Conservation (phyloP, 2,329 filamentous ascomycete genomes). For the Alternaria conjuncta region DNA sequence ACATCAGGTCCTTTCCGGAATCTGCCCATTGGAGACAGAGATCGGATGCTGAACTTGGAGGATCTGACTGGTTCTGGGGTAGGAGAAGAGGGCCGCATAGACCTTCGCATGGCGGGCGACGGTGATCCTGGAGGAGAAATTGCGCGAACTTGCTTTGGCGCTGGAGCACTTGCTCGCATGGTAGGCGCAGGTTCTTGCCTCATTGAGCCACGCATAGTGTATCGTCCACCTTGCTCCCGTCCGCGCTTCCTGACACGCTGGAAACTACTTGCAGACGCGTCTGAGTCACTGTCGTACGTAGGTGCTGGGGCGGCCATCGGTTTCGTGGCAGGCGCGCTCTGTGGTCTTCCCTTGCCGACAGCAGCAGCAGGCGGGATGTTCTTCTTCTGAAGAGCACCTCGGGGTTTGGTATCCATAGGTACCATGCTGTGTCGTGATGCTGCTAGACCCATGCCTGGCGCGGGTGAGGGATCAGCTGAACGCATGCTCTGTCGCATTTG, state of each 20-base stretch:
- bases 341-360: slow-evolving; percentile 31
- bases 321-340: slow-evolving; percentile 30
- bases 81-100: slow-evolving; percentile 43
- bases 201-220: slow-evolving; percentile 77
- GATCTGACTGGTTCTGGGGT: slow-evolving; percentile 40
- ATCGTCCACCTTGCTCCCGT: slow-evolving; percentile 52
- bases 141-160: slow-evolving; percentile 52
- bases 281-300: slow-evolving; percentile 51
- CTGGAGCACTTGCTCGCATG: slow-evolving; percentile 38
- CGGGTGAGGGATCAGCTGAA: slow-evolving; percentile 34
- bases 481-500: slow-evolving; percentile 59
- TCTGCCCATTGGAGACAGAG: slow-evolving; percentile 70
- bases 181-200: slow-evolving; percentile 52
- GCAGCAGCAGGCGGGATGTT: slow-evolving; percentile 41
- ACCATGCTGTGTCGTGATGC: slow-evolving; percentile 45
- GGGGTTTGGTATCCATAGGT: slow-evolving; percentile 30
- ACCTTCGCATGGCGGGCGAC: slow-evolving; percentile 37
- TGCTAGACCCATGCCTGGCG: slow-evolving; percentile 38
- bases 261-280: slow-evolving; percentile 74
- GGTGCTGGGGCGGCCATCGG: slow-evolving; percentile 27
- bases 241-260: slow-evolving; percentile 61
- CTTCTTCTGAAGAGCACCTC: slow-evolving; percentile 49
- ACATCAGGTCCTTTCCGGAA: slow-evolving; percentile 49
- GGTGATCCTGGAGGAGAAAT: slow-evolving; percentile 42
- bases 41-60: slow-evolving; percentile 72